phyloP scores from a whole-genome alignment of 129 eudicot genomes.

The Ambrosia trifida region DNA sequence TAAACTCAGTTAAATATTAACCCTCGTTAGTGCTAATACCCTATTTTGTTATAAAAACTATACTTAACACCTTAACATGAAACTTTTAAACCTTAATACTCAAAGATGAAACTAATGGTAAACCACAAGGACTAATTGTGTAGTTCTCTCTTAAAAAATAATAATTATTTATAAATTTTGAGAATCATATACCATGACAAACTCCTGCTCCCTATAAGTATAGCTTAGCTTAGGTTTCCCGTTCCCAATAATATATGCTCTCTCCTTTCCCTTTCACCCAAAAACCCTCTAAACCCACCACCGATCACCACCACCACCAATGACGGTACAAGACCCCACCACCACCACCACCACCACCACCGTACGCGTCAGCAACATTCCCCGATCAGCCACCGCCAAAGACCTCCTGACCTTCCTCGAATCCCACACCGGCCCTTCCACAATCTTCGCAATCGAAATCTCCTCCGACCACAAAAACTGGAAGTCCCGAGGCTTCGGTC shows the following conservation, averaged over 20 bases:
- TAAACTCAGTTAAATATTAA: no score
- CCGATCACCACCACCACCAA: neutral
- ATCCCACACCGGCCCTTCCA: slow-evolving; percentile 45
- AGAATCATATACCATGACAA: neutral
- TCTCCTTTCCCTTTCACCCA: neutral
- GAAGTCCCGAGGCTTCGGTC: slow-evolving; percentile 83
- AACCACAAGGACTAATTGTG: no score
- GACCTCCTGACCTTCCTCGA: slow-evolving; percentile 66
- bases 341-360: slow-evolving; percentile 51
- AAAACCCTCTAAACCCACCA: slow-evolving; percentile 24
- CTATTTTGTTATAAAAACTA: no score
- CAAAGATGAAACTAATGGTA: no score
- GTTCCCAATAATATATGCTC: neutral
- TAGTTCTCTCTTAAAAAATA: no score
- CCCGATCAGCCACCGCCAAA: slow-evolving; percentile 61
- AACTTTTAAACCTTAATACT: no score
- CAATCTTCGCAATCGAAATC: slow-evolving; percentile 70
- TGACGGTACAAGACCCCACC: slow-evolving; percentile 47
- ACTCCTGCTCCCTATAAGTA: no score
- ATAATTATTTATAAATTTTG: no score
- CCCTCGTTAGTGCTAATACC: no score
- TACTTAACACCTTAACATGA: no score
- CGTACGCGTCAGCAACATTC: slow-evolving; percentile 63
- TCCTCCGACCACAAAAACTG: slow-evolving; percentile 82
- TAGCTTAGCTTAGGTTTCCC: neutral